Evolutionary conservation across 2,329 filamentous ascomycete genomes (phyloP), one percentile per base, ranked within the genome.

Genomic region (Botrytis elliptica): DNA sequence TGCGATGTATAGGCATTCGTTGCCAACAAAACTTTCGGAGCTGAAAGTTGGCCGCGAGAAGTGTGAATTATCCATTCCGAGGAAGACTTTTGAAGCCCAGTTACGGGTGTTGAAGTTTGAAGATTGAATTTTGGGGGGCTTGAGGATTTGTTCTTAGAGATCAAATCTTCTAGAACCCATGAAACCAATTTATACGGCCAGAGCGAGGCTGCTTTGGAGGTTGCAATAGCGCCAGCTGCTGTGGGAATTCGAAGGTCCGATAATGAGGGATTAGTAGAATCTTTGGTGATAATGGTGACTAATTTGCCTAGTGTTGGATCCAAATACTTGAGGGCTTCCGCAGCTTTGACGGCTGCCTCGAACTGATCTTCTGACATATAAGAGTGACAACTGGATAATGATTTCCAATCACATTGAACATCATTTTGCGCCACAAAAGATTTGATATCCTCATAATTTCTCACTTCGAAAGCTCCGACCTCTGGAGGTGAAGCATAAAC

Each of bases 101-200:
- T 85, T 1, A 90, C 92, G 0, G 92, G 88, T 25, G 92, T 95
- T 74, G 87, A 89, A 9, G 92, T 94, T 82, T 95, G 92, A 40
- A 95, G 84, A 78, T 94, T 94, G 79, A 94, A 89, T 16, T 79
- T 81, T 3, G 80, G 82, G 2, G 81, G 44, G 4, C 49, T 62
- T 22, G 57, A 29, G 4, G 64, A 18, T 14, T 63, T 10, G 10
- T 76, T 77, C 4, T 40, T 70, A 0, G 57, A 67, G 5, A 82
- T 59, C 0, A 81, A 72, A 16, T 75, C 69, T 74, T 93, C 89
- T 0, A 97, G 83, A 0, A 95, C 85, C 82, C 90, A 91, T 1
- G 89, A 85, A 2, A 97, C 90, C 29, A 97, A 87, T 83, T 96
- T 97, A 82, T 97, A 97, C 0, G 94, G 94, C 92, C 92, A 95